Conservation (phyloP, 1,139 yeast species). For the Fermentozyma sake region DNA sequence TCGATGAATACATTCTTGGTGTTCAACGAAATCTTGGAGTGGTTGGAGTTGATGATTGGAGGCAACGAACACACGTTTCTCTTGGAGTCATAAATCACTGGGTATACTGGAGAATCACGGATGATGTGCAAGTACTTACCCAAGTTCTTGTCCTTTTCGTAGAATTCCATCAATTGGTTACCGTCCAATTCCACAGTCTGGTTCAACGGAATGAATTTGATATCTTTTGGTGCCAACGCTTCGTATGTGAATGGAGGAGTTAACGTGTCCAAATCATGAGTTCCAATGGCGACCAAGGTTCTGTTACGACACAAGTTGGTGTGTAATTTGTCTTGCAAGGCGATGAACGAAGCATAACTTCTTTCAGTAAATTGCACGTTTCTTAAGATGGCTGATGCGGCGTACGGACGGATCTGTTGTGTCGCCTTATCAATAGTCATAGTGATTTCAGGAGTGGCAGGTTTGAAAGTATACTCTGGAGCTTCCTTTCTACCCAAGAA, state of each 20-base stretch:
- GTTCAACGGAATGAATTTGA: constrained; percentile 79
- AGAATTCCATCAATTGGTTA: constrained; percentile 77
- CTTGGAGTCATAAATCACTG: constrained; percentile 78
- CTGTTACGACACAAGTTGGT: constrained; percentile 94
- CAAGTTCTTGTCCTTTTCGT: constrained; percentile 84
- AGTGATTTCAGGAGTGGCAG: constrained; percentile 55
- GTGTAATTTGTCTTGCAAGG: constrained; percentile 94
- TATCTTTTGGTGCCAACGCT: constrained; percentile 75
- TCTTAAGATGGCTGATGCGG: constrained; percentile 90
- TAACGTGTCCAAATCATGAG: constrained; percentile 87
- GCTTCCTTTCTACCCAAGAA: constrained; percentile 66
- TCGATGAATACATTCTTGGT: constrained; percentile 91
- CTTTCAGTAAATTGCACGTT: constrained; percentile 77
- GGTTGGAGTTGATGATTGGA: constrained; percentile 93
- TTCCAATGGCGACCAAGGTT: constrained; percentile 96
- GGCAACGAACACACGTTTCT: constrained; percentile 88
- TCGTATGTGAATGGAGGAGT: constrained; percentile 85
- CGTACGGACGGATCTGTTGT: constrained; percentile 76
- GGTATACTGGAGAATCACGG: constrained; percentile 84
- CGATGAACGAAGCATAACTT: constrained; percentile 89
- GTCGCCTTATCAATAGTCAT: constrained; percentile 76
- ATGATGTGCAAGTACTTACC: constrained; percentile 87
- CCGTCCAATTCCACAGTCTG: constrained; percentile 79
- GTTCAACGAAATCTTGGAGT: constrained; percentile 78
- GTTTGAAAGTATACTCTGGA: constrained; percentile 65